Evolutionary conservation across 768 basidiomycete genomes (phyloP).

Genomic region (Tylopilus vinaceipallidus): DNA sequence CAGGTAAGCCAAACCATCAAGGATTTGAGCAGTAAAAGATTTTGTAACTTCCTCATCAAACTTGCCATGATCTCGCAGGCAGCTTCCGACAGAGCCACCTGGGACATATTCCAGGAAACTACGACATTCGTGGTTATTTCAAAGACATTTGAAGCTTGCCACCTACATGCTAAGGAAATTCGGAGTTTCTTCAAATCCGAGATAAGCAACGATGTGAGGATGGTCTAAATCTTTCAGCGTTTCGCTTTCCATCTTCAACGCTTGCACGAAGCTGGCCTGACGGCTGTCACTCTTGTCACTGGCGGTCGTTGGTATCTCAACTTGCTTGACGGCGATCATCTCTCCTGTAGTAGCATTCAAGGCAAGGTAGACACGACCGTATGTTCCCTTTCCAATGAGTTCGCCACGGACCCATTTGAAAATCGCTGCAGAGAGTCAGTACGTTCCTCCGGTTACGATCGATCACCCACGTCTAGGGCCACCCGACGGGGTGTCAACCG

Average conservation of each 20-base stretch:
- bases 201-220: conserved; percentile 95
- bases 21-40: conserved; percentile 89
- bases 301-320: conserved; percentile 88
- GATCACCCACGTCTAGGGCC: conserved; percentile 63
- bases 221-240: conserved; percentile 96
- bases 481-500: conserved; percentile 61
- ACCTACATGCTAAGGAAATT: conserved; percentile 89
- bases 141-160: background rate
- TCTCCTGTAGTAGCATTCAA: conserved; percentile 95
- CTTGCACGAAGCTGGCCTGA: conserved; percentile 83
- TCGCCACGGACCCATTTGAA: conserved; percentile 99
- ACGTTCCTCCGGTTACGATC: conserved; percentile 8
- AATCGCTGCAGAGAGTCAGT: conserved; percentile 52
- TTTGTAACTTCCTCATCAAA: conserved; percentile 91
- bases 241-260: conserved; percentile 93
- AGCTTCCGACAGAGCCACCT: conserved; percentile 91
- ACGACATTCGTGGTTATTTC: conserved; percentile 12
- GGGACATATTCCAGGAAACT: conserved; percentile 99
- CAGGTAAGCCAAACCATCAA: conserved; percentile 88
- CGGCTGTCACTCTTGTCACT: conserved; percentile 89
- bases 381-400: conserved; percentile 95
- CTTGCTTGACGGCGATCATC: conserved; percentile 99
- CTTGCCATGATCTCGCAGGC: conserved; percentile 87
- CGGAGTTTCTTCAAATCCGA: conserved; percentile 90
- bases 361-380: conserved; percentile 94